A percentile compares a stretch with the other conserved stretches of the same genome.
Evolutionary conservation across 441 rosid species (phyloP).

Genomic region (Populus hybrid): DNA sequence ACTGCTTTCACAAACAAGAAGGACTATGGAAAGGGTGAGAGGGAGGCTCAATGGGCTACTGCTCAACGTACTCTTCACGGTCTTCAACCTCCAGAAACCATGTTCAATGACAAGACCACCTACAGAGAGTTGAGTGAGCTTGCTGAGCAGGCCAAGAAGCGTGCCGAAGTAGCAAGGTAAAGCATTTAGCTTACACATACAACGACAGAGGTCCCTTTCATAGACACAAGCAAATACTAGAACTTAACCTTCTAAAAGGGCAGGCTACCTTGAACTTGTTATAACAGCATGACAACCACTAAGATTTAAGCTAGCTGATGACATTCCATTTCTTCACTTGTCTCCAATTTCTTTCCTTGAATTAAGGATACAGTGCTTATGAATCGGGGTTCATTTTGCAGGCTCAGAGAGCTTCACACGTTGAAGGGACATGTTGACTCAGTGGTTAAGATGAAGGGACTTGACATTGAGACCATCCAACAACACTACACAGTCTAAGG

Average conservation of each 20-base stretch:
- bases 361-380: background rate
- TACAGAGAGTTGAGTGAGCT: constrained; percentile 51
- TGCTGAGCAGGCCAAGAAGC: constrained; percentile 82
- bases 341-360: background rate
- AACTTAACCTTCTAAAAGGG: background rate
- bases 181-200: background rate
- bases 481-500: constrained; percentile 62
- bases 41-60: constrained; percentile 89
- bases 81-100: constrained; percentile 40
- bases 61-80: constrained; percentile 92
- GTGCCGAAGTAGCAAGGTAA: constrained; percentile 80
- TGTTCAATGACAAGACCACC: constrained; percentile 38
- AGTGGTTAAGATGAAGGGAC: constrained; percentile 70
- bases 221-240: background rate
- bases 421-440: constrained; percentile 83
- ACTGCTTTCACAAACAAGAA: constrained; percentile 83
- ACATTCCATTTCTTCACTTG: background rate
- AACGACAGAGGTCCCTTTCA: background rate
- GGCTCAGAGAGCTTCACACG: constrained; percentile 77
- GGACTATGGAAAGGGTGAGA: constrained; percentile 72
- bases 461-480: constrained; percentile 73
- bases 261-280: background rate
- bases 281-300: background rate
- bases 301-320: background rate
- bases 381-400: constrained; percentile 19